These are phyloP conservation scores for Tricholoma sp. DNA, from an alignment of 768 basidiomycete genomes.

Conservation along the genomic window DNA sequence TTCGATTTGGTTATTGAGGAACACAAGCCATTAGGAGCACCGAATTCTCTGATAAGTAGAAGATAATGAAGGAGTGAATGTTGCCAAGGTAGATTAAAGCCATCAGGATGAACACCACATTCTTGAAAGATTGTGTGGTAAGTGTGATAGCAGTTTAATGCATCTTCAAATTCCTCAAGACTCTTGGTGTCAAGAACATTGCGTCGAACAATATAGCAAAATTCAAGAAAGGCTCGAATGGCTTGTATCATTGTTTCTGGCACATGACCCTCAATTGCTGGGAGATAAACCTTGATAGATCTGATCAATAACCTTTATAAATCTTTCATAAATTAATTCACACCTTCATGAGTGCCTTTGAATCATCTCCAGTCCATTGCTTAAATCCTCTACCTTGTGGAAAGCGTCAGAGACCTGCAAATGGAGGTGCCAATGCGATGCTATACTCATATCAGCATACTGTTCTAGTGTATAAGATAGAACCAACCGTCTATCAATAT, in stretches of 20 bases:
- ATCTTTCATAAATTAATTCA: background rate
- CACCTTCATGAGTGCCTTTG: conserved; percentile 16
- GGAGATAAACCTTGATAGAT: conserved; percentile 8
- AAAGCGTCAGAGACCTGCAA: conserved; percentile 4
- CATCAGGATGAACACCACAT: background rate
- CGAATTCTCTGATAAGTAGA: conserved; percentile 16
- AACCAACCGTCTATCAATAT: conserved; percentile 21
- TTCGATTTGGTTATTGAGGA: conserved; percentile 26
- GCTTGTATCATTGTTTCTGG: conserved; percentile 11
- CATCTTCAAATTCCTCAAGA: conserved; percentile 14
- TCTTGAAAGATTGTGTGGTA: conserved; percentile 18
- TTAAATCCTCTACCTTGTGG: conserved; percentile 8
- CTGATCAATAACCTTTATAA: background rate
- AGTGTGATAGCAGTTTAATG: conserved; percentile 19
- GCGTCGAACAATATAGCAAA: conserved; percentile 19
- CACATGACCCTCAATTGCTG: conserved; percentile 4
- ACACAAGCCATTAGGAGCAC: conserved; percentile 24
- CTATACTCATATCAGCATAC: background rate
- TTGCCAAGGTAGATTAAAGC: conserved; percentile 9
- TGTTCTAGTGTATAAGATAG: background rate
- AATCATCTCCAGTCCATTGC: conserved; percentile 18
- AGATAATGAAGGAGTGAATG: conserved; percentile 21
- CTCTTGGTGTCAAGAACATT: conserved; percentile 12
- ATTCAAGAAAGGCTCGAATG: conserved; percentile 20
- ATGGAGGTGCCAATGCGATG: conserved; percentile 7